Conservation (phyloP, 1,284 basidiomycete species). For the Microstroma glucosiphilum region DNA sequence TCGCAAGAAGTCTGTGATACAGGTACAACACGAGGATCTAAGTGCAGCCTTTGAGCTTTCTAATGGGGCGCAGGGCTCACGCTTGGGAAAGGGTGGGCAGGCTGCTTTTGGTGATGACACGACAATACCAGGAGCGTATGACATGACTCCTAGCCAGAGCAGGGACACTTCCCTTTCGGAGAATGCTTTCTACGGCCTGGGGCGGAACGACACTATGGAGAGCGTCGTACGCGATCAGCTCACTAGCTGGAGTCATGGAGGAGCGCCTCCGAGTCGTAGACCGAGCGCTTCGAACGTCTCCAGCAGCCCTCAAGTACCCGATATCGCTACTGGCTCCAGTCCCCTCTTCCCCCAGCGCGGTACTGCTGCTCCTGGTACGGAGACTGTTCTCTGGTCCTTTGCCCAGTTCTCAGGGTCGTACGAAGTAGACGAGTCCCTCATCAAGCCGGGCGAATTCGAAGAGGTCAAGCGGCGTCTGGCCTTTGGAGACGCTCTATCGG, state of each 20-base stretch:
- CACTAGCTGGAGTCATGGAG: conserved; percentile 23
- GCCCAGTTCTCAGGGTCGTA: conserved; percentile 71
- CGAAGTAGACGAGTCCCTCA: conserved; percentile 54
- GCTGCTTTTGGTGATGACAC: conserved; percentile 4
- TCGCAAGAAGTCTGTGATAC: conserved; percentile 42
- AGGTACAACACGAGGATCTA: conserved; percentile 40
- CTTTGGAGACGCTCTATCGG: conserved; percentile 24
- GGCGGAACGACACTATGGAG: conserved; percentile 51
- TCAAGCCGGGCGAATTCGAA: conserved; percentile 52
- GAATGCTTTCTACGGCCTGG: conserved; percentile 37
- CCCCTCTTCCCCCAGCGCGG: conserved; percentile 1
- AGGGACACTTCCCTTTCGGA: background rate
- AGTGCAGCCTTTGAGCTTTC: conserved; percentile 39
- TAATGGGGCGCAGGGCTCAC: background rate
- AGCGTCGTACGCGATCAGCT: conserved; percentile 48
- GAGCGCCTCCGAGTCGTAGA: background rate
- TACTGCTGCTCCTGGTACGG: conserved; percentile 54
- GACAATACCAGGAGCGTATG: background rate
- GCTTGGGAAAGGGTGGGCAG: too few relatives aligned
- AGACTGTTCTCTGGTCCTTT: conserved; percentile 78
- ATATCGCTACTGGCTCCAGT: background rate
- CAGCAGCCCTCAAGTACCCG: background rate
- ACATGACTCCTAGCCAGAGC: background rate
- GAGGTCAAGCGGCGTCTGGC: conserved; percentile 49
- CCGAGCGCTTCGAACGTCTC: background rate